phyloP scores from a whole-genome alignment of 306 rosid genomes.

The Canavalia gladiata region DNA sequence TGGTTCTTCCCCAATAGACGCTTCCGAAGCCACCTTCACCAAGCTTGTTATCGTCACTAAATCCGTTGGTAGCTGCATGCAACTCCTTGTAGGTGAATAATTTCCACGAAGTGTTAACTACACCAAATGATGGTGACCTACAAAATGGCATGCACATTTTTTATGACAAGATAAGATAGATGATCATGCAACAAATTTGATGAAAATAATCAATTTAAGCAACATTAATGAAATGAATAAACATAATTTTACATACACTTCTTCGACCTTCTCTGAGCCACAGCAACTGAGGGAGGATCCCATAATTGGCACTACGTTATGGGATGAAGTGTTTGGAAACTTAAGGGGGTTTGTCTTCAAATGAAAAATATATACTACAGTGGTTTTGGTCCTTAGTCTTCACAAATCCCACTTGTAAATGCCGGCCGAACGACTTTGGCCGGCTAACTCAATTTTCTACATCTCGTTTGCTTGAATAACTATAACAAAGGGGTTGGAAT shows the following conservation, averaged over 20 bases:
- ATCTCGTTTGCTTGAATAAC: slow-evolving; percentile 26
- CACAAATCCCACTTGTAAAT: slow-evolving; percentile 10
- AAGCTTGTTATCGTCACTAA: slow-evolving; percentile 76
- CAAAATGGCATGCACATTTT: slow-evolving; percentile 7
- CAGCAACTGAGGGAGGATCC: slow-evolving; percentile 79
- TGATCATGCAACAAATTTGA: slow-evolving; percentile 3
- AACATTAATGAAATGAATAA: background rate
- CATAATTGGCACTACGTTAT: slow-evolving; percentile 49
- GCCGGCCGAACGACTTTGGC: slow-evolving; percentile 81
- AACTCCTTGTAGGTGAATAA: slow-evolving; percentile 86
- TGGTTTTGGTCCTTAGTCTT: slow-evolving; percentile 28
- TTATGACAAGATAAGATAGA: background rate
- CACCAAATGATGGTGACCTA: slow-evolving; percentile 60
- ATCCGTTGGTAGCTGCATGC: slow-evolving; percentile 85
- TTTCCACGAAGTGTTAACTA: slow-evolving; percentile 71
- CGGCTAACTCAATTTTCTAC: slow-evolving; percentile 59
- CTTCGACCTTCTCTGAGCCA: slow-evolving; percentile 68
- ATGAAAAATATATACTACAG: slow-evolving; percentile 19
- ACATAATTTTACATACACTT: slow-evolving; percentile 58
- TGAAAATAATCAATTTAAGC: background rate
- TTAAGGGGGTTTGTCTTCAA: slow-evolving; percentile 38
- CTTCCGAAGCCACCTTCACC: slow-evolving; percentile 97
- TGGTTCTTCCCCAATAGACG: slow-evolving; percentile 85
- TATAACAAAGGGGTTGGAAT: background rate
- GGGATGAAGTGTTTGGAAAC: slow-evolving; percentile 16